Evolutionary conservation across 2,329 filamentous ascomycete genomes (phyloP), one percentile per base, ranked within the genome.

Genomic region (Paecilomyces fulvus): DNA sequence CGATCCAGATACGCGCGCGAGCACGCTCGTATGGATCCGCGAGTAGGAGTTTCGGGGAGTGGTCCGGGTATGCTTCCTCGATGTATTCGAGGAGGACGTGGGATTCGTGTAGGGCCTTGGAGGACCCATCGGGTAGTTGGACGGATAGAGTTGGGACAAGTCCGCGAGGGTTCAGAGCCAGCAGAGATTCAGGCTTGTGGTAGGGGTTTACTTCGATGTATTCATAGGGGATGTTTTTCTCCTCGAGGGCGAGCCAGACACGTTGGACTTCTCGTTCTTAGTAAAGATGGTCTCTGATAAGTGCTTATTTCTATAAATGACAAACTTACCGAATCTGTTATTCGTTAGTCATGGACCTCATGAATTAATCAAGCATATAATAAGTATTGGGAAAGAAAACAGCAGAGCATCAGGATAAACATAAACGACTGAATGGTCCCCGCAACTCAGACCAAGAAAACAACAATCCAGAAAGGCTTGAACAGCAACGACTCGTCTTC

Each of bases 161-260:
- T 0, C 88, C 88, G 11, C 87, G 82, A 0, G 88, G 88, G 66
- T 92, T 92, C 60, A 92, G 76, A 8, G 79, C 77, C 21, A 92
- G 76, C 28, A 91, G 85, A 1, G 81, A 83, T 3, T 81, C 72
- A 0, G 83, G 83, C 65, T 92, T 92, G 70, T 85, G 77, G 75
- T 91, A 91, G 0, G 88, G 88, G 70, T 91, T 90, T 58, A 90
- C 85, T 75, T 89, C 86, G 60, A 88, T 78, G 69, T 89, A 90
- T 73, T 91, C 84, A 68, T 92, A 86, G 14, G 83, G 81, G 30
- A 90, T 86, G 1, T 78, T 73, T 70, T 92, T 91, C 68, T 91
- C 88, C 64, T 85, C 80, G 10, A 92, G 79, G 1, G 85, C 82
- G 59, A 90, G 84, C 85, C 88, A 90, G 12, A 80, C 79, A 17